Percentiles rank a stretch among this genome's conserved stretches.
Conservation (phyloP, 352 stramenopile species). For the Bremia lactucae region DNA sequence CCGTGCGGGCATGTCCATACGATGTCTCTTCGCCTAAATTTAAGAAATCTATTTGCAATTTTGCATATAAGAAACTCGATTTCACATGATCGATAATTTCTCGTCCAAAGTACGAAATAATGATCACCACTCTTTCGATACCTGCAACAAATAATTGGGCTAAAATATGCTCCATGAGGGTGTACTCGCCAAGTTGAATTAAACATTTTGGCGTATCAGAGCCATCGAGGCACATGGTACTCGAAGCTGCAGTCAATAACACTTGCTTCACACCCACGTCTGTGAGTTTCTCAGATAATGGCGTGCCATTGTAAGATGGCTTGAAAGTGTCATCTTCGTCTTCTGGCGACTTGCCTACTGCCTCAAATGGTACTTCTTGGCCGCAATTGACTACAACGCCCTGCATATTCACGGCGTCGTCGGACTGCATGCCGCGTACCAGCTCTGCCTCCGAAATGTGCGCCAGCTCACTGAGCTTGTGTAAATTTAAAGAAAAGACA, state of each 20-base stretch:
- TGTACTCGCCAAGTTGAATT: constrained; percentile 62
- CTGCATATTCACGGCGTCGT: constrained; percentile 73
- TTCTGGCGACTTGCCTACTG: constrained; percentile 43
- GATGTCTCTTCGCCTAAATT: constrained; percentile 72
- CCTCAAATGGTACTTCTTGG: constrained; percentile 70
- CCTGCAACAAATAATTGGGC: constrained; percentile 72
- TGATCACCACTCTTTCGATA: constrained; percentile 77
- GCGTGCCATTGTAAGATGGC: background rate
- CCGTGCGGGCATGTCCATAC: constrained; percentile 60
- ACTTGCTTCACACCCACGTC: constrained; percentile 46
- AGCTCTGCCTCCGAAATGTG: constrained; percentile 56
- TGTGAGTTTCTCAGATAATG: background rate
- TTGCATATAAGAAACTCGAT: constrained; percentile 56
- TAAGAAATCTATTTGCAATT: constrained; percentile 76
- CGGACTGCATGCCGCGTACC: constrained; percentile 58
- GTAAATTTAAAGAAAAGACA: constrained; percentile 61
- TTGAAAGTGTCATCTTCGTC: constrained; percentile 8
- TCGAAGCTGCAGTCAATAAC: constrained; percentile 67
- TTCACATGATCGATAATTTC: constrained; percentile 79
- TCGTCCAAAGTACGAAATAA: constrained; percentile 71
- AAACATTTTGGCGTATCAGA: constrained; percentile 77
- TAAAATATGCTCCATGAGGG: constrained; percentile 72
- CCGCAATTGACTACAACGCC: constrained; percentile 68
- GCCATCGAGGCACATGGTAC: constrained; percentile 66
- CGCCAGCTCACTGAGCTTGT: constrained; percentile 53